Percentiles rank a stretch among this genome's conserved stretches.
Evolutionary conservation across 257 asterid genomes (phyloP).

Genomic region (Orobanche coerulescens): DNA sequence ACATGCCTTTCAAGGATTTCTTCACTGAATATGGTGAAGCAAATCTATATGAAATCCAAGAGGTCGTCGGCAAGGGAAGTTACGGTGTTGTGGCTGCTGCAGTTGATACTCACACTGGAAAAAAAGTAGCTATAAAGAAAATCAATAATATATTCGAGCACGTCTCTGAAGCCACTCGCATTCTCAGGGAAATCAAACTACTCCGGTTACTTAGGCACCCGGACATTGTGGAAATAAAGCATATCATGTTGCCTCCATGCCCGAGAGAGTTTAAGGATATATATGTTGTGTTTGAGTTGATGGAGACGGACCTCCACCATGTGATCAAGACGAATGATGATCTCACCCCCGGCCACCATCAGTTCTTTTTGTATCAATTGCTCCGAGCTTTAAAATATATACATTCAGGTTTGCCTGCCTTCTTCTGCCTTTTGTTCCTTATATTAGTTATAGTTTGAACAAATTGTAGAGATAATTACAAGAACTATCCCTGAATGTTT

Average conservation of each 20-base stretch:
- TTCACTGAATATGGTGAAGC: conserved; percentile 97
- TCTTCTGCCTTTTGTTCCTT: conserved; percentile 2
- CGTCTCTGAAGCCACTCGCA: conserved; percentile 92
- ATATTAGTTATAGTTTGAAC: no score
- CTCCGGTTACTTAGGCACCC: conserved; percentile 87
- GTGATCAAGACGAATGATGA: conserved; percentile 85
- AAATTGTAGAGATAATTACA: background rate
- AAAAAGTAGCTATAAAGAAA: conserved; percentile 92
- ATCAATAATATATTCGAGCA: conserved; percentile 84
- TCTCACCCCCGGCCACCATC: conserved; percentile 94
- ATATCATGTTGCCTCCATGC: conserved; percentile 88
- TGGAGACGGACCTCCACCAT: conserved; percentile 97
- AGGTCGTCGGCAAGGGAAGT: conserved; percentile 97
- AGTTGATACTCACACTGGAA: conserved; percentile 91
- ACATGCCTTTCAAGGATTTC: conserved; percentile 75
- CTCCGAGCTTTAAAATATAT: conserved; percentile 89
- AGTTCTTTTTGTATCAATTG: conserved; percentile 92
- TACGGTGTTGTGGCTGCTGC: conserved; percentile 98
- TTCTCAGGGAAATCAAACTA: conserved; percentile 92
- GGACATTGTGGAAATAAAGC: conserved; percentile 92
- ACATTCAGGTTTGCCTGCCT: conserved; percentile 65
- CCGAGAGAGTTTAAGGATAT: conserved; percentile 95
- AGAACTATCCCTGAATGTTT: background rate
- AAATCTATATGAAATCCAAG: conserved; percentile 72
- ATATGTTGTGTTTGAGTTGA: conserved; percentile 90